Evolutionary conservation across 495 filamentous ascomycete genomes (phyloP).

Genomic region (Aspergillus hancockii): DNA sequence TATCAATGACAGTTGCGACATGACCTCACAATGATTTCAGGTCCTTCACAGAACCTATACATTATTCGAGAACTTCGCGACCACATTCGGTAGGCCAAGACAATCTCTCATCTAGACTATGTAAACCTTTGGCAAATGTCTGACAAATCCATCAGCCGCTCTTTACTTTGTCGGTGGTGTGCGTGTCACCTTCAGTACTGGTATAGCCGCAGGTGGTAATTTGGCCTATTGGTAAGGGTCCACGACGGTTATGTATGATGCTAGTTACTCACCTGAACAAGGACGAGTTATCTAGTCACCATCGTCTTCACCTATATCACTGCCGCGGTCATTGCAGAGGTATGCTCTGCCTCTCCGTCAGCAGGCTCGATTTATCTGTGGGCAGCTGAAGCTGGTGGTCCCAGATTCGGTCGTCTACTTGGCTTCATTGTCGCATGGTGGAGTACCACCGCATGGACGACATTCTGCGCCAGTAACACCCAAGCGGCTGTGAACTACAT

Average conservation of each 20-base stretch:
- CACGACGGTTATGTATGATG: not conserved
- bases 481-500: constrained; percentile 57
- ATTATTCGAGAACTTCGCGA: constrained; percentile 56
- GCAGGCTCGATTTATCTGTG: constrained; percentile 60
- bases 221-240: constrained; percentile 52
- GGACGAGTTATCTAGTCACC: constrained; percentile 58
- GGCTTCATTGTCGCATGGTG: constrained; percentile 61
- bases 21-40: constrained; percentile 23
- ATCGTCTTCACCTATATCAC: constrained; percentile 59
- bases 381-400: constrained; percentile 58
- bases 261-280: constrained; percentile 12
- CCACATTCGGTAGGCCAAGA: constrained; percentile 50
- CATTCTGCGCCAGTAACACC: constrained; percentile 56
- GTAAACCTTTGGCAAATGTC: not conserved
- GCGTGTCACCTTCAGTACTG: constrained; percentile 56
- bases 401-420: constrained; percentile 51
- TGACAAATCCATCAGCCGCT: constrained; percentile 37
- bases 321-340: constrained; percentile 57
- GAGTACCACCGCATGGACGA: constrained; percentile 62
- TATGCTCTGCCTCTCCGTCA: constrained; percentile 56
- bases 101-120: not conserved
- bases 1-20: not conserved
- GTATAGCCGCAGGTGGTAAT: constrained; percentile 57
- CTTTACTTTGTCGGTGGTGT: constrained; percentile 59
- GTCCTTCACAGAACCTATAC: constrained; percentile 50